Conservation (phyloP, 2,329 filamentous ascomycete genomes). For the Immersiporthe knoxdaviesiana region DNA sequence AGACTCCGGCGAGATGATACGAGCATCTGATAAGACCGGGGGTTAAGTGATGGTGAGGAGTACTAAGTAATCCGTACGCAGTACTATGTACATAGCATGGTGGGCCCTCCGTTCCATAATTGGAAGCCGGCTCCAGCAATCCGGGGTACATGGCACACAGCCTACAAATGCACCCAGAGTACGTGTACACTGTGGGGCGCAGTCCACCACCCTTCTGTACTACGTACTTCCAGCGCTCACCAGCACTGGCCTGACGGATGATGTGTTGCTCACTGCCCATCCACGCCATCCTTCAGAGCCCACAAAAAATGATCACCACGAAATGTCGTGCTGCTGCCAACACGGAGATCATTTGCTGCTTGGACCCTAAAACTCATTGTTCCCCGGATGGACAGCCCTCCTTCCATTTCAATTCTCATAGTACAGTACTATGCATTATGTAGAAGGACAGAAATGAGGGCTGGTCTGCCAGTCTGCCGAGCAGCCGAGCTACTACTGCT, state of each 20-base stretch:
- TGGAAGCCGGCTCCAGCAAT: constrained; percentile 18
- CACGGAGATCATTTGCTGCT: neutral
- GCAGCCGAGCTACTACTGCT: constrained; percentile 1
- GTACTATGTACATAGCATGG: too few relatives aligned
- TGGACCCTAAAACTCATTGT: neutral
- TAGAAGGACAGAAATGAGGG: neutral
- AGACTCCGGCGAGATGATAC: neutral
- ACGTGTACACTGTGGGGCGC: neutral
- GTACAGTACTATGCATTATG: neutral
- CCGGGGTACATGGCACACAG: constrained; percentile 6
- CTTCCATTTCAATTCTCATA: neutral
- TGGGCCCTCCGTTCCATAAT: constrained; percentile 17
- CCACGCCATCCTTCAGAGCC: neutral
- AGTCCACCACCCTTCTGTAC: neutral
- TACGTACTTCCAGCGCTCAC: neutral
- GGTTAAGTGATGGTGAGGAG: neutral
- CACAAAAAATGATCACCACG: neutral
- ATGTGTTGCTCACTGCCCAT: neutral
- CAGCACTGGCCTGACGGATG: neutral
- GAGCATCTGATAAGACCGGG: neutral
- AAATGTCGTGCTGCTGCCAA: neutral
- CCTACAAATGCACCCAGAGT: neutral
- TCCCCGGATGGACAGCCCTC: neutral
- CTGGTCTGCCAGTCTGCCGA: constrained; percentile 5
- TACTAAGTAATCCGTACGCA: too few relatives aligned